These are phyloP conservation scores for Cyclostephanos invisitatus DNA, from an alignment of 108 stramenopile genomes.

Conservation along the genomic window DNA sequence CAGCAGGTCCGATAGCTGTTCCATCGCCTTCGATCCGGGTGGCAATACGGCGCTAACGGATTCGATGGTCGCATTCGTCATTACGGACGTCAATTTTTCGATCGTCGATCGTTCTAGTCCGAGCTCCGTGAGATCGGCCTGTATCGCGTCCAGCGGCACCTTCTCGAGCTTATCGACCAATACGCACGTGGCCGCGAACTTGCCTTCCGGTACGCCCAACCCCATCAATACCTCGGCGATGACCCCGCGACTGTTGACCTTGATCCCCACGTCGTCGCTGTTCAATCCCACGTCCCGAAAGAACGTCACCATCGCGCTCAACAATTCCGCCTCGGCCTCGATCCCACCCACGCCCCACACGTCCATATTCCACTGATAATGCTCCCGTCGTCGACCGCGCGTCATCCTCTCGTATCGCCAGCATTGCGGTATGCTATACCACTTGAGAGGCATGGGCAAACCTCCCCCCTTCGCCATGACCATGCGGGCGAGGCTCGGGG, in stretches of 20 bases:
- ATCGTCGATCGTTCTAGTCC: conserved; percentile 83
- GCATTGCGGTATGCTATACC: conserved; percentile 96
- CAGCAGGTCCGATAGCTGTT: conserved; percentile 76
- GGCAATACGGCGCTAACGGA: conserved; percentile 76
- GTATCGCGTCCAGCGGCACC: conserved; percentile 91
- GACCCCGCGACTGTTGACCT: conserved; percentile 90
- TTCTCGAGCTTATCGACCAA: conserved; percentile 98
- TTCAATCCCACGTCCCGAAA: conserved; percentile 88
- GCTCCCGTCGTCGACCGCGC: conserved; percentile 94
- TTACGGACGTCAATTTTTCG: conserved; percentile 75
- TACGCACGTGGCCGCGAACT: conserved; percentile 95
- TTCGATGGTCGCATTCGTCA: conserved; percentile 88
- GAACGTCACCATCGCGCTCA: conserved; percentile 92
- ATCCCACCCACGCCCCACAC: conserved; percentile 89
- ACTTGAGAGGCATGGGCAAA: conserved; percentile 91
- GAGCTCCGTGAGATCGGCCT: conserved; percentile 86
- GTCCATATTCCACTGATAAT: conserved; percentile 99
- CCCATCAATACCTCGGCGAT: conserved; percentile 88
- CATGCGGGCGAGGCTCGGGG: conserved; percentile 96
- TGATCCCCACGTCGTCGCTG: conserved; percentile 95
- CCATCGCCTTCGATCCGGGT: conserved; percentile 83
- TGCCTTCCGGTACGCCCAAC: conserved; percentile 90
- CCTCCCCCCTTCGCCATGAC: conserved; percentile 95
- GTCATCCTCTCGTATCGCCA: conserved; percentile 99
- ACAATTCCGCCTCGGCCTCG: conserved; percentile 93